These are phyloP conservation scores for Sequoia sempervirens DNA, from an alignment of 75 land plant species.

Conservation along the genomic window DNA sequence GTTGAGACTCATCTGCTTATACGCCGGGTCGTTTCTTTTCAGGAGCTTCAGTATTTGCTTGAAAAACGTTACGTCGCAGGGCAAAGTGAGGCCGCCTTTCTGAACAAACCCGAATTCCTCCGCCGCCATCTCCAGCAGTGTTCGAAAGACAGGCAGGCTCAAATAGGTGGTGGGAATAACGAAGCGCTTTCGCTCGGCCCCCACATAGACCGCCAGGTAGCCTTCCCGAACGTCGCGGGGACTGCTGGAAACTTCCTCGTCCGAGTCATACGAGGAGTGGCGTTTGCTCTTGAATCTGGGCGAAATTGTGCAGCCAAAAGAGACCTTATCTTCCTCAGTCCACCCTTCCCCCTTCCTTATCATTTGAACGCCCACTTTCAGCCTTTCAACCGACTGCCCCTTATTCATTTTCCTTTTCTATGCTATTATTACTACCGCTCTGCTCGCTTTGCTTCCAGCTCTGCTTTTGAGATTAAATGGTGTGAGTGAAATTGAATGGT, in stretches of 20 bases:
- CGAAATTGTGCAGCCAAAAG: background rate
- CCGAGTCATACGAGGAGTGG: background rate
- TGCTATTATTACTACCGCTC: too few relatives aligned
- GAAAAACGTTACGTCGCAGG: slow-evolving; percentile 40
- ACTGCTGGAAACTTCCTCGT: background rate
- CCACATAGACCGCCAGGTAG: slow-evolving; percentile 42
- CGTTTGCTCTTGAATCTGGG: background rate
- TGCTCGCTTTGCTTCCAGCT: too few relatives aligned
- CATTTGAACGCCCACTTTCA: background rate
- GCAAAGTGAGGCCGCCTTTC: slow-evolving; percentile 33
- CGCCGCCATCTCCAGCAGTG: slow-evolving; percentile 30
- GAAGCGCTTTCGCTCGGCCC: slow-evolving; percentile 32
- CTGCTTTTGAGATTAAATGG: too few relatives aligned
- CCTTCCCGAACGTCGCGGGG: slow-evolving; percentile 20
- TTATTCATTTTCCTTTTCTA: background rate
- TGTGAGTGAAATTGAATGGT: too few relatives aligned
- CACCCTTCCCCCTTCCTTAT: background rate
- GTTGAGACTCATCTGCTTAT: background rate
- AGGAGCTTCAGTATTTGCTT: slow-evolving; percentile 18
- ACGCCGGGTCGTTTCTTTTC: slow-evolving; percentile 1
- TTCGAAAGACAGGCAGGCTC: slow-evolving; percentile 21
- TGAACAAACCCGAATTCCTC: slow-evolving; percentile 48
- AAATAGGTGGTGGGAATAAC: slow-evolving; percentile 40
- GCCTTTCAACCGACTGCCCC: background rate
- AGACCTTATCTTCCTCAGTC: background rate